Percentiles rank a stretch among this genome's conserved stretches.
Evolutionary conservation across 2,329 filamentous ascomycete species (phyloP).

Genomic region (Cercospora nicotianae): DNA sequence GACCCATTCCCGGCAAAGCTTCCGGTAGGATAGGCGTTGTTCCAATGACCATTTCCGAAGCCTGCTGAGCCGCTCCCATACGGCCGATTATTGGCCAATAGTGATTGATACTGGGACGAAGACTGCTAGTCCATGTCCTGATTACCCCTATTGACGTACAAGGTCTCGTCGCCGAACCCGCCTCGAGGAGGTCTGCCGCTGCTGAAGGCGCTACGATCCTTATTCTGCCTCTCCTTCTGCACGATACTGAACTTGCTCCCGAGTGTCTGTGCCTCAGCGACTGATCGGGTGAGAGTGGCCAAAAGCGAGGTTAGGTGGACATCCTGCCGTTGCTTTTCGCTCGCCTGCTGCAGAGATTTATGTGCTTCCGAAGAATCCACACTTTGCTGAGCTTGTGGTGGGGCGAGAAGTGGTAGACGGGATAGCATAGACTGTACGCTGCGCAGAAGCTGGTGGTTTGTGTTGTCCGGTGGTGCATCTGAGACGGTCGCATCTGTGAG

Average conservation of each 20-base stretch:
- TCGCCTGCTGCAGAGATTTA: constrained; percentile 36
- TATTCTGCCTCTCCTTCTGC: constrained; percentile 42
- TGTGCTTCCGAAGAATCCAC: constrained; percentile 53
- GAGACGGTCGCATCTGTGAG: constrained; percentile 50
- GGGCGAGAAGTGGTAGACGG: constrained; percentile 77
- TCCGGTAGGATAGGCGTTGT: not conserved
- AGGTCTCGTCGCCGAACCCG: constrained; percentile 24
- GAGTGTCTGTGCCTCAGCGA: constrained; percentile 69
- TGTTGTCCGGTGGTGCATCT: constrained; percentile 39
- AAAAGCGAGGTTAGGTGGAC: constrained; percentile 77
- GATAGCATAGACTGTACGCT: constrained; percentile 84
- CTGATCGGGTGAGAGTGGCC: constrained; percentile 70
- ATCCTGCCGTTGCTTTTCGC: constrained; percentile 77
- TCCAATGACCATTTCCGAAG: not conserved
- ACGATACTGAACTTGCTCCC: constrained; percentile 67
- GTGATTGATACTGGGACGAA: not conserved
- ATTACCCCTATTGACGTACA: constrained; percentile 25
- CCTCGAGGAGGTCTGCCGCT: constrained; percentile 17
- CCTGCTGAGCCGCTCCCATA: not conserved
- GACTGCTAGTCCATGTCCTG: constrained; percentile 19
- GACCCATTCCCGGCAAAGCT: not conserved
- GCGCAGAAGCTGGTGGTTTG: constrained; percentile 73
- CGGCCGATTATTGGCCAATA: not conserved
- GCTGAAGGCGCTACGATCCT: constrained; percentile 29
- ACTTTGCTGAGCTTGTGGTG: constrained; percentile 67